These are phyloP conservation scores for Geotrichum australiense DNA, from an alignment of 1,139 yeast genomes.

Conservation along the genomic window DNA sequence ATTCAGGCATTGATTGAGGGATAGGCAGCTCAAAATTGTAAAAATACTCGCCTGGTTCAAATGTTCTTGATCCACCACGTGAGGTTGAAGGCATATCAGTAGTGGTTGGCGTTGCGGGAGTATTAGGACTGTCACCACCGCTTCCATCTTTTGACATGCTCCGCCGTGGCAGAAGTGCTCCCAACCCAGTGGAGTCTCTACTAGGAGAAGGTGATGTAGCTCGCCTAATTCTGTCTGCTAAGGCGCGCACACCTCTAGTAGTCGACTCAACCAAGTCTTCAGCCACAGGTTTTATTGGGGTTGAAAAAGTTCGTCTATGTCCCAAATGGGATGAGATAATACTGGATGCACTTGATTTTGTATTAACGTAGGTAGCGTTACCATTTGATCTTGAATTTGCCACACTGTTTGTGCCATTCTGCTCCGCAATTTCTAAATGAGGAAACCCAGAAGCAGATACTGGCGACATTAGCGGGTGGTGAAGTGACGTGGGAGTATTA, in stretches of 20 bases:
- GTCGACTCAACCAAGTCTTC: slow-evolving; percentile 12
- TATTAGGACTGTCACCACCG: not conserved
- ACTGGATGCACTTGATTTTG: not conserved
- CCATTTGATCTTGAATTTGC: not conserved
- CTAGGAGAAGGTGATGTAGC: slow-evolving; percentile 20
- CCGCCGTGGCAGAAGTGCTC: slow-evolving; percentile 4
- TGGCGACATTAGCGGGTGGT: not conserved
- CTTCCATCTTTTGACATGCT: slow-evolving; percentile 16
- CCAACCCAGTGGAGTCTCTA: not conserved
- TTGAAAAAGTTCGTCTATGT: slow-evolving; percentile 9
- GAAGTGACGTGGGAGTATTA: not conserved
- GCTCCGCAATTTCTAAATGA: not conserved
- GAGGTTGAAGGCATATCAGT: not conserved
- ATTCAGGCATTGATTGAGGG: slow-evolving; percentile 75
- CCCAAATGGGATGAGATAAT: slow-evolving; percentile 1
- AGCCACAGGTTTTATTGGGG: slow-evolving; percentile 7
- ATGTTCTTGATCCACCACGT: slow-evolving; percentile 36
- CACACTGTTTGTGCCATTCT: not conserved
- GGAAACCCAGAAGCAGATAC: too few relatives aligned
- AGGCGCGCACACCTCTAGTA: slow-evolving; percentile 14
- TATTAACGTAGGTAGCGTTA: not conserved
- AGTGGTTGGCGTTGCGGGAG: not conserved
- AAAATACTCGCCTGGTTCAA: slow-evolving; percentile 78
- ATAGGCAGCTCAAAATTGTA: slow-evolving; percentile 88
- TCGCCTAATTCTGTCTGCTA: slow-evolving; percentile 14